A percentile compares a stretch with the other conserved stretches of the same genome.
Conservation (phyloP, 441 rosid genomes). For the Pelargonium citronellum region DNA sequence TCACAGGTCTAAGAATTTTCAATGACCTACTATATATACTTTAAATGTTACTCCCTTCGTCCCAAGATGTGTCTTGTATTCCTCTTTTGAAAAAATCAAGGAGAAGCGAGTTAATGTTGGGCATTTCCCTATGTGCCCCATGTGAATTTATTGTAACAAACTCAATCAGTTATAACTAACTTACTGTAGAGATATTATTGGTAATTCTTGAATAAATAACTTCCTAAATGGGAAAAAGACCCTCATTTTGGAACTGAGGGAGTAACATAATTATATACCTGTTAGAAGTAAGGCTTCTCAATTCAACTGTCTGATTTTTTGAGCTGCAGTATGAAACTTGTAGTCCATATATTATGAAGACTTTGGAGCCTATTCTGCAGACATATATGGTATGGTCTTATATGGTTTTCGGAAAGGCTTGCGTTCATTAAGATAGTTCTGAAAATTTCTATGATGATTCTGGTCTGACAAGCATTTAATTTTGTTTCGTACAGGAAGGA, state of each 20-base stretch:
- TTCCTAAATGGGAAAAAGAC: not conserved
- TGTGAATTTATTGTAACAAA: not conserved
- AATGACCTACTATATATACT: not conserved
- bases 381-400: conserved; percentile 64
- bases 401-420: conserved; percentile 13
- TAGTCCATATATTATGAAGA: conserved; percentile 65
- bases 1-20: conserved; percentile 63
- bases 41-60: conserved; percentile 18
- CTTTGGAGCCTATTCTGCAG: conserved; percentile 93
- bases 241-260: not conserved
- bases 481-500: conserved; percentile 56
- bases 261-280: conserved; percentile 3
- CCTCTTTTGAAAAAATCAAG: conserved; percentile 4
- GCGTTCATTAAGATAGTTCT: conserved; percentile 4
- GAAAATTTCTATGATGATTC: conserved; percentile 11
- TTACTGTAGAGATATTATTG: no score
- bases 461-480: conserved; percentile 3
- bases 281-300: conserved; percentile 1
- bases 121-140: not conserved
- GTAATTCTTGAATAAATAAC: not conserved
- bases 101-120: not conserved
- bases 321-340: conserved; percentile 83
- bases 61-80: not conserved
- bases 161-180: no score
- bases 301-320: conserved; percentile 19